Conservation (phyloP, 371 early-diverging fungal genomes). For the Haplosporangium sp. region DNA sequence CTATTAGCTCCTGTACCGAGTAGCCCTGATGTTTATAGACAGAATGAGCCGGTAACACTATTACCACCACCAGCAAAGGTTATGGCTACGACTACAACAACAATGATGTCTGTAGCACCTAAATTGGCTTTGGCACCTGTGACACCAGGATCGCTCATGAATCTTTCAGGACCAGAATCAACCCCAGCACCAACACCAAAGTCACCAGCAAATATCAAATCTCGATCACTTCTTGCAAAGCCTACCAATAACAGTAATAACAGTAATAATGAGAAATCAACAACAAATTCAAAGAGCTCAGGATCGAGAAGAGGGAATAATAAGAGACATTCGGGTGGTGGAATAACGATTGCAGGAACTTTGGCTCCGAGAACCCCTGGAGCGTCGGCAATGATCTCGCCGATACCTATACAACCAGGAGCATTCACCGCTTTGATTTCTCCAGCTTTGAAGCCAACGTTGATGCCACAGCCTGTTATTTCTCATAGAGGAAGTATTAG, state of each 20-base stretch:
- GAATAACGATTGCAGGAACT: slow-evolving; percentile 13
- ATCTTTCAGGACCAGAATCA: slow-evolving; percentile 52
- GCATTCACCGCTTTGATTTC: slow-evolving; percentile 38
- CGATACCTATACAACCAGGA: slow-evolving; percentile 27
- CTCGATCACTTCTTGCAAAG: slow-evolving; percentile 3
- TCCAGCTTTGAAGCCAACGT: slow-evolving; percentile 44
- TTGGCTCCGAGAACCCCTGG: slow-evolving; percentile 32
- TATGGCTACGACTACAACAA: not conserved
- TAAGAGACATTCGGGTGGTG: slow-evolving; percentile 5
- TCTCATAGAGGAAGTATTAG: slow-evolving; percentile 34
- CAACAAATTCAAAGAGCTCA: slow-evolving; percentile 1
- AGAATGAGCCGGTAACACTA: not conserved
- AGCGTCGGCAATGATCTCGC: slow-evolving; percentile 19
- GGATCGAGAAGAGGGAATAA: slow-evolving; percentile 13
- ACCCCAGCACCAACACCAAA: slow-evolving; percentile 38
- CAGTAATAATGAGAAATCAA: not conserved
- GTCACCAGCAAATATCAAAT: slow-evolving; percentile 1
- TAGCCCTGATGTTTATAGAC: not conserved
- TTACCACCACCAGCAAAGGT: too few species aligned
- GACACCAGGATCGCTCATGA: slow-evolving; percentile 77
- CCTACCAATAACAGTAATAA: slow-evolving; percentile 1
- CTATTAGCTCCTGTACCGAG: not conserved
- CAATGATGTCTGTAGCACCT: slow-evolving; percentile 1
- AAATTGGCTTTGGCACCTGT: slow-evolving; percentile 64
- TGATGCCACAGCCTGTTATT: slow-evolving; percentile 38